Conservation (phyloP, 2,329 filamentous ascomycete species). For the Ilyonectria mors-panacis region DNA sequence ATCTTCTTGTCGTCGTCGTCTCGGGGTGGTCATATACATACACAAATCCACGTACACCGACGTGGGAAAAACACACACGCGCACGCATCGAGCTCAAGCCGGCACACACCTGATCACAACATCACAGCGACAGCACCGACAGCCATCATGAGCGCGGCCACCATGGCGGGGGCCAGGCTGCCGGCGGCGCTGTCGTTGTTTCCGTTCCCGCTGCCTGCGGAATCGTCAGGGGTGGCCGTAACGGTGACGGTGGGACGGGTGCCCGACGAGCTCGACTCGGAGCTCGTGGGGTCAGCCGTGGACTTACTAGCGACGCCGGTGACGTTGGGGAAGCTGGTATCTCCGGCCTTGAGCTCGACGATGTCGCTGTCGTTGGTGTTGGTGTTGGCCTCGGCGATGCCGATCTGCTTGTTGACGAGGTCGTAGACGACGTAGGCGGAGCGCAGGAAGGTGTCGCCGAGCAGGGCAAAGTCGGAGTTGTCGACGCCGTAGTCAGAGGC, state of each 20-base stretch:
- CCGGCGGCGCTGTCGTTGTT: slow-evolving; percentile 40
- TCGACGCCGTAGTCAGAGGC: slow-evolving; percentile 52
- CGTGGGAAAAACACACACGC: not conserved
- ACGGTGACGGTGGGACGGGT: slow-evolving; percentile 33
- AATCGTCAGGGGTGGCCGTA: slow-evolving; percentile 34
- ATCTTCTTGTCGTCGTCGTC: not conserved
- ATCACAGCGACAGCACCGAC: slow-evolving; percentile 33
- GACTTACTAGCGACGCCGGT: slow-evolving; percentile 59
- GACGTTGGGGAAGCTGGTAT: slow-evolving; percentile 58
- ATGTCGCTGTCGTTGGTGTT: slow-evolving; percentile 61
- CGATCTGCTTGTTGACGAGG: slow-evolving; percentile 64
- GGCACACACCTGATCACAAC: slow-evolving; percentile 18
- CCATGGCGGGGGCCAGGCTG: slow-evolving; percentile 37
- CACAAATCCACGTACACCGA: not conserved
- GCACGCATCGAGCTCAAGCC: not conserved
- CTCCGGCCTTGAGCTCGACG: slow-evolving; percentile 59
- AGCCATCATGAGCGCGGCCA: slow-evolving; percentile 37
- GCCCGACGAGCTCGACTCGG: slow-evolving; percentile 1
- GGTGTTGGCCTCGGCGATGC: slow-evolving; percentile 67
- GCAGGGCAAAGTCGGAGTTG: slow-evolving; percentile 56
- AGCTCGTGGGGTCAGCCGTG: slow-evolving; percentile 9
- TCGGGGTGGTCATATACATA: slow-evolving; percentile 4
- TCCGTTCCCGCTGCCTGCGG: slow-evolving; percentile 29
- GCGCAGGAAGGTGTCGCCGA: slow-evolving; percentile 72
- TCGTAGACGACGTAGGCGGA: slow-evolving; percentile 72